Evolutionary conservation across 495 filamentous ascomycete genomes (phyloP), one percentile per base, ranked within the genome.

Genomic region (Penicillium longicatenatum): DNA sequence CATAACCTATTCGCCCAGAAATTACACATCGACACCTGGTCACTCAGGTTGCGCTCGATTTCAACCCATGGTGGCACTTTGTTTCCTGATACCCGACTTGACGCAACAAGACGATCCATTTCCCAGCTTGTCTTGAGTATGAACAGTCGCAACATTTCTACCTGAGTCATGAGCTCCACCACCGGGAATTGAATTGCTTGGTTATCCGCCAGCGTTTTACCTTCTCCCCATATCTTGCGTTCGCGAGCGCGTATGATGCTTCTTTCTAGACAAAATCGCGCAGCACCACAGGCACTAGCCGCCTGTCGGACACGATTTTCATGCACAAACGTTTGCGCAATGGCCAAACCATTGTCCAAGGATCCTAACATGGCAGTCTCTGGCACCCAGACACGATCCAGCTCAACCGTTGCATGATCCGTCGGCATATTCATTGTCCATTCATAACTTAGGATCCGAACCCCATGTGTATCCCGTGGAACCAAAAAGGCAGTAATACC

Each of bases 401-500:
- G 62, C 12, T 74, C 73, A 30, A 86, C 71, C 33, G 79, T 83
- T 17, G 82, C 80, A 61, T 86, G 83, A 59, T 87, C 80, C 19
- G 82, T 85, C 1, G 83, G 82, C 82, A 86, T 86, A 55, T 86
- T 86, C 51, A 84, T 74, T 17, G 82, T 86, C 76, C 81, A 86
- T 59, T 87, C 78, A 59, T 83, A 85, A 35, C 74, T 79, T 43
- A 74, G 73, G 11, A 85, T 71, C 19, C 66, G 69, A 10, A 85
- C 58, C 1, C 82, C 83, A 1, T 64, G 63, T 0, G 79, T 74
- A 0, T 75, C 58, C 21, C 69, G 61, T 4, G 82, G 81, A 10
- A 84, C 76, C 26, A 86, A 69, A 48, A 86, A 85, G 20, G 82
- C 83, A 24, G 80, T 82, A 19, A 87, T 85, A 4, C 82, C 83